phyloP scores from a whole-genome alignment of 306 rosid species.

The Vicia faba region DNA sequence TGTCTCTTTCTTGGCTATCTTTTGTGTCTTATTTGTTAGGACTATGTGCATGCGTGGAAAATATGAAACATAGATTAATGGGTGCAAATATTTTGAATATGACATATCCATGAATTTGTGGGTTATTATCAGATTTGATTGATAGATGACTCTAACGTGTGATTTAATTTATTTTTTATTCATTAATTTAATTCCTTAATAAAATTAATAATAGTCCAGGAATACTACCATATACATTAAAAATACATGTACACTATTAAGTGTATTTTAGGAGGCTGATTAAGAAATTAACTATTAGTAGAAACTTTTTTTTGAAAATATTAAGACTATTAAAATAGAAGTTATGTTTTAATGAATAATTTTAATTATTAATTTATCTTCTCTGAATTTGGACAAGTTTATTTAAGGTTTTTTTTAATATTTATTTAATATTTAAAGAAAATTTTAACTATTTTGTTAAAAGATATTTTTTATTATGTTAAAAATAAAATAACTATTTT shows the following conservation, averaged over 20 bases:
- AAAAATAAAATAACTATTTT: too few species aligned
- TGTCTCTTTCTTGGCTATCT: neutral
- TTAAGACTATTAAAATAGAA: too few species aligned
- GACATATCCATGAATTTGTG: neutral
- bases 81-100: constrained; percentile 14
- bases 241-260: neutral
- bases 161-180: too few species aligned
- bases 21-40: neutral
- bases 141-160: too few species aligned
- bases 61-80: neutral
- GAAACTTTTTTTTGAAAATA: neutral
- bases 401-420: too few species aligned
- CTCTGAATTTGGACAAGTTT: too few species aligned
- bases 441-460: too few species aligned
- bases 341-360: too few species aligned
- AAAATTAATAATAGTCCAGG: neutral
- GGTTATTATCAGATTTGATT: neutral
- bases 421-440: too few species aligned
- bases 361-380: too few species aligned
- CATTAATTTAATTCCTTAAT: too few species aligned
- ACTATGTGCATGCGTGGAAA: neutral
- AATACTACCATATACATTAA: neutral
- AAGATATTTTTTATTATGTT: too few species aligned
- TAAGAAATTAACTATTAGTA: neutral
- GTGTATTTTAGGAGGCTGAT: neutral